phyloP scores from a whole-genome alignment of 177 flowering plant genomes.

The Tripterygium wilfordii region DNA sequence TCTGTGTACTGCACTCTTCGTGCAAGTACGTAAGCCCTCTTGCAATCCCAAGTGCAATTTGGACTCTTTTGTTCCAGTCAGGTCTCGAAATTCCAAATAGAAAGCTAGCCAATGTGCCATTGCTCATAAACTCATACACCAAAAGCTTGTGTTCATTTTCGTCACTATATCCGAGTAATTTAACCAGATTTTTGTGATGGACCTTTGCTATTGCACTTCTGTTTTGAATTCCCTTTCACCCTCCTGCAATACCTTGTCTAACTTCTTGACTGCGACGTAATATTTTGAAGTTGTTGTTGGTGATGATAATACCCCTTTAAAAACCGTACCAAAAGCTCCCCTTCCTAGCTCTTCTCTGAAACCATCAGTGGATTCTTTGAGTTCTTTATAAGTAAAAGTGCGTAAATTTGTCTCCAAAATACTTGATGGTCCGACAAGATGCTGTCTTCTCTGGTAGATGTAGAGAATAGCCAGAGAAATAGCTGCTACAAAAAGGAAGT shows the following conservation, averaged over 20 bases:
- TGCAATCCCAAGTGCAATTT: slow-evolving; percentile 4
- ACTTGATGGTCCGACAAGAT: too few relatives aligned
- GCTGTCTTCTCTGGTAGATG: too few relatives aligned
- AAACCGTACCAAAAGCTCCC: slow-evolving; percentile 12
- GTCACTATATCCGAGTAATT: slow-evolving; percentile 4
- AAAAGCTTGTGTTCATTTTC: slow-evolving; percentile 3
- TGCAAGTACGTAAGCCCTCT: slow-evolving; percentile 7
- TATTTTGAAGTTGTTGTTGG: background rate
- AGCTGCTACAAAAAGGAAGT: too few relatives aligned
- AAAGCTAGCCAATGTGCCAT: slow-evolving; percentile 6
- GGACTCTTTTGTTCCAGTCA: background rate
- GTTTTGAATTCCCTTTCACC: slow-evolving; percentile 18
- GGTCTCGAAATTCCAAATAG: slow-evolving; percentile 1
- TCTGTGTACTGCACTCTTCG: slow-evolving; percentile 7
- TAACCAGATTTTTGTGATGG: slow-evolving; percentile 16
- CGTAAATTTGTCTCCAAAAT: too few relatives aligned
- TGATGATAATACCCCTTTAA: background rate
- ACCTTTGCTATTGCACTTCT: slow-evolving; percentile 17
- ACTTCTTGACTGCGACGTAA: slow-evolving; percentile 20
- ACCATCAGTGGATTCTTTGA: too few relatives aligned
- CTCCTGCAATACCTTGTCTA: slow-evolving; percentile 10
- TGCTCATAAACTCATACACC: slow-evolving; percentile 11
- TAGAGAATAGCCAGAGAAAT: too few relatives aligned
- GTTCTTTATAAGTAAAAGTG: too few relatives aligned
- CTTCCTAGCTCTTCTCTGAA: slow-evolving; percentile 16